Conservation (phyloP, 2,329 filamentous ascomycete genomes). For the Hawksworthiomyces lignivorus region DNA sequence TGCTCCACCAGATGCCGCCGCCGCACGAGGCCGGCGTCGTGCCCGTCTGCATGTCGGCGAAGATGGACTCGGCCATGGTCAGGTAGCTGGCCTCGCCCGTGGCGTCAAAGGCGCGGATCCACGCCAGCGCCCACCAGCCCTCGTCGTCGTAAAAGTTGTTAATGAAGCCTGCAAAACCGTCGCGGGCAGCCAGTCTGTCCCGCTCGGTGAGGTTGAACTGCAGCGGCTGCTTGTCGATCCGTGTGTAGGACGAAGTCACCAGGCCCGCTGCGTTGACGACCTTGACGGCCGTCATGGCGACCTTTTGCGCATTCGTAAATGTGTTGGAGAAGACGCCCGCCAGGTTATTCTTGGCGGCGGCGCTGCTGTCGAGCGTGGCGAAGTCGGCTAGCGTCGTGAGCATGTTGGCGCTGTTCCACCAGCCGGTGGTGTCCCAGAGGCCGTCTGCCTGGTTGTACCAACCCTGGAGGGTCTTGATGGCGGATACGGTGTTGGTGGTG, state of each 20-base stretch:
- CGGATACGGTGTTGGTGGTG: conserved; percentile 23
- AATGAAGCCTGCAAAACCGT: conserved; percentile 38
- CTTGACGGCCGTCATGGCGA: conserved; percentile 30
- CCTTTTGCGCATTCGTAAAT: conserved; percentile 36
- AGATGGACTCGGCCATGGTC: conserved; percentile 42
- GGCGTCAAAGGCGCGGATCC: conserved; percentile 47
- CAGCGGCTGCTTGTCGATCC: conserved; percentile 13
- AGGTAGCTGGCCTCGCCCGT: conserved; percentile 40
- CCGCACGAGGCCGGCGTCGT: conserved; percentile 34
- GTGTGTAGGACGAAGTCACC: conserved; percentile 29
- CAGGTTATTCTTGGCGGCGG: conserved; percentile 31
- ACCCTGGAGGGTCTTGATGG: conserved; percentile 31
- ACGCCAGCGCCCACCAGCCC: conserved; percentile 55
- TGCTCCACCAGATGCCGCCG: conserved; percentile 52
- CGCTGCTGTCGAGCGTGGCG: conserved; percentile 25
- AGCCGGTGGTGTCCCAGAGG: conserved; percentile 56
- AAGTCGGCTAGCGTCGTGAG: conserved; percentile 56
- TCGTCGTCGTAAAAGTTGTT: conserved; percentile 55
- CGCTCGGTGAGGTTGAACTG: conserved; percentile 8
- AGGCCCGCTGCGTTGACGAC: conserved; percentile 27
- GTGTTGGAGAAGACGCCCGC: conserved; percentile 36
- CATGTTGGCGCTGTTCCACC: conserved; percentile 68
- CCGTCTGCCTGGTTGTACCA: conserved; percentile 57
- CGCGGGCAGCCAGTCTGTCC: conserved; percentile 16
- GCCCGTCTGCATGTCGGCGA: conserved; percentile 45